A percentile compares a stretch with the other conserved stretches of the same genome.
These are phyloP conservation scores for Cucurbita argyrosperma DNA, from an alignment of 306 rosid species.

Conservation along the genomic window DNA sequence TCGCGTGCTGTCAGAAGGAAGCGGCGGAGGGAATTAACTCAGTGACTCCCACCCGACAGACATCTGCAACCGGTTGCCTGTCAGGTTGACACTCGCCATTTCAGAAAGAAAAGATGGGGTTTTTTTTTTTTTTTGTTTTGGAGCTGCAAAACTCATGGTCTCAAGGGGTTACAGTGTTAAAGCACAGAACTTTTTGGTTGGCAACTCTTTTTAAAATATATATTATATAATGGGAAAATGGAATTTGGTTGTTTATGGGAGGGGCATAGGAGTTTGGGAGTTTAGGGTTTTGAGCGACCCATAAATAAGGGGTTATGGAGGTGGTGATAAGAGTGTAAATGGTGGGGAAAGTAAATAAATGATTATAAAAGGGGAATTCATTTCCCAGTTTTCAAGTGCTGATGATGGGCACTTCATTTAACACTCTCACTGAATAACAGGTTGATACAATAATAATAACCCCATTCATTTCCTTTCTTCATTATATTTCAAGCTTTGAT, in stretches of 20 bases:
- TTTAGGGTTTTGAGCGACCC: slow-evolving; percentile 18
- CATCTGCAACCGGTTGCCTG: slow-evolving; percentile 58
- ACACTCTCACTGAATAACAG: slow-evolving; percentile 19
- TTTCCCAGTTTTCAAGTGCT: background rate
- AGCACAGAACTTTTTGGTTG: background rate
- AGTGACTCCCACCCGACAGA: slow-evolving; percentile 40
- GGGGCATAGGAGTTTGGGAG: slow-evolving; percentile 28
- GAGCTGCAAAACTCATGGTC: background rate
- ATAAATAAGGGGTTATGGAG: slow-evolving; percentile 21
- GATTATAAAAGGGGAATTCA: background rate
- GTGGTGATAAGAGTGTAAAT: background rate
- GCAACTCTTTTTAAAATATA: background rate
- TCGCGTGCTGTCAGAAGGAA: slow-evolving; percentile 43
- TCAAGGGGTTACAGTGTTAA: background rate
- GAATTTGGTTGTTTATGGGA: background rate
- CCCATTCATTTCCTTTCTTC: slow-evolving; percentile 1
- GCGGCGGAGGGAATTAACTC: slow-evolving; percentile 24
- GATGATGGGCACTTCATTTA: slow-evolving; percentile 4
- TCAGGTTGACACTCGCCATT: slow-evolving; percentile 38
- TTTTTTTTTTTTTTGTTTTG: background rate
- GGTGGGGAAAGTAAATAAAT: background rate
- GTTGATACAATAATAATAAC: background rate
- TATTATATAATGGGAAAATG: slow-evolving; percentile 1
- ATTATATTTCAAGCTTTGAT: too few species aligned
- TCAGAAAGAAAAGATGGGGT: background rate